These are phyloP conservation scores for Elsinoe fawcettii DNA, from an alignment of 2,329 filamentous ascomycete genomes.

Conservation along the genomic window DNA sequence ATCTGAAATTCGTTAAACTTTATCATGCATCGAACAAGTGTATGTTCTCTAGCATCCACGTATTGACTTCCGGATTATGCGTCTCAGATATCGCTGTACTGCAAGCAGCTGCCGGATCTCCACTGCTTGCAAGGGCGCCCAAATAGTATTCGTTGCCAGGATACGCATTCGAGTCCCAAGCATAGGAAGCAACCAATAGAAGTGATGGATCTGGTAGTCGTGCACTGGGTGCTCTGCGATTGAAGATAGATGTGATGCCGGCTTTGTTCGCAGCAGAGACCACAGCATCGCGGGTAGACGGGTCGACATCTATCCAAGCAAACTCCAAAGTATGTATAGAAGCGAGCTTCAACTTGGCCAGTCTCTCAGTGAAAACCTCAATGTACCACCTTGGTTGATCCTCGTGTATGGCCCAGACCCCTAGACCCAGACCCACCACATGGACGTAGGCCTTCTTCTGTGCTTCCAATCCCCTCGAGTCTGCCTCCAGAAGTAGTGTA, in stretches of 20 bases:
- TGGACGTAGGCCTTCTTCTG: constrained; percentile 25
- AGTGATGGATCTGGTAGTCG: constrained; percentile 20
- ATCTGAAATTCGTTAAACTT: neutral
- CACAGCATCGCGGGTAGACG: constrained; percentile 11
- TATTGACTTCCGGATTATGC: constrained; percentile 28
- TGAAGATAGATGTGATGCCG: constrained; percentile 25
- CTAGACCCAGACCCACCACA: constrained; percentile 28
- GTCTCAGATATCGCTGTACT: constrained; percentile 29
- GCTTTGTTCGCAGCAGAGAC: constrained; percentile 15
- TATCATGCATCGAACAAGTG: neutral
- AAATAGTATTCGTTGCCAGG: constrained; percentile 31
- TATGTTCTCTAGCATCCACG: neutral
- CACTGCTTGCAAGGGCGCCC: constrained; percentile 23
- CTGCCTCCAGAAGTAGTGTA: constrained; percentile 26
- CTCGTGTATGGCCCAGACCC: constrained; percentile 26
- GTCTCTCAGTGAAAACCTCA: constrained; percentile 22
- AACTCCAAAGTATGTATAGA: constrained; percentile 26
- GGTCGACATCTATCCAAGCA: constrained; percentile 23
- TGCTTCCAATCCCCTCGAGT: constrained; percentile 20
- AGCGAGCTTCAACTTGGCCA: constrained; percentile 20
- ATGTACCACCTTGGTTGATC: constrained; percentile 23
- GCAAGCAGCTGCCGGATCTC: constrained; percentile 30
- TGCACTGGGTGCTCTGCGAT: constrained; percentile 24
- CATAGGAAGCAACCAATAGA: constrained; percentile 28
- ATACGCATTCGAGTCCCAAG: constrained; percentile 31